phyloP scores from a whole-genome alignment of 129 eudicot species.

The Arctium minus region DNA sequence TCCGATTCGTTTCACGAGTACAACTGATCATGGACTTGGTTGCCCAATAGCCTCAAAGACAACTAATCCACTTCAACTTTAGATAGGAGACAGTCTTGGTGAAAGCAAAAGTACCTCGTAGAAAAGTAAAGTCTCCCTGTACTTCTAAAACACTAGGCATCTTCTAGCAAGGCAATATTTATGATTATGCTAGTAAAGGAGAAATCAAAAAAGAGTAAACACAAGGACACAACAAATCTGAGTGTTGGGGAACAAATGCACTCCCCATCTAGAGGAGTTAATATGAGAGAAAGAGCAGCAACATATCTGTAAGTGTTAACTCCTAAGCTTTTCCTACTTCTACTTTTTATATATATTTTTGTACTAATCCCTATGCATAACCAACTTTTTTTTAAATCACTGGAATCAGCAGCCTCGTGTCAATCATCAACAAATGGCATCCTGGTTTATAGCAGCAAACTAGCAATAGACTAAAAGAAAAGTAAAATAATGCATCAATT shows the following conservation, averaged over 20 bases:
- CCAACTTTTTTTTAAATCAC: not conserved
- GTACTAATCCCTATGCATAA: constrained; percentile 1
- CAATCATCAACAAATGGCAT: constrained; percentile 1
- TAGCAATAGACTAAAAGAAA: not conserved
- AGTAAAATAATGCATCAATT: not conserved
- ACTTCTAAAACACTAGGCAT: not conserved
- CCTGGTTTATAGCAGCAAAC: not conserved
- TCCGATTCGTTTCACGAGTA: not conserved
- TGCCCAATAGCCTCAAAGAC: not conserved
- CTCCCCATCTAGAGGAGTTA: not conserved
- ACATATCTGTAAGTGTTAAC: not conserved
- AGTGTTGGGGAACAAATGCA: not conserved
- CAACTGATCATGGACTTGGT: not conserved
- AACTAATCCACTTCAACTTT: not conserved
- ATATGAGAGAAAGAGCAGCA: not conserved
- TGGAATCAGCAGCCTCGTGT: not conserved
- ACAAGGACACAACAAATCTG: not conserved
- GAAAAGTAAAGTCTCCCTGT: not conserved
- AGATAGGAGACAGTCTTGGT: not conserved
- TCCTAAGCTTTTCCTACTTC: not conserved
- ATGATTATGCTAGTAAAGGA: not conserved
- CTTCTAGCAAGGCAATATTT: not conserved
- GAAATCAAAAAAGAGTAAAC: not conserved
- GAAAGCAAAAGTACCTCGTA: not conserved
- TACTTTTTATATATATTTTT: not conserved